phyloP scores from a whole-genome alignment of 352 stramenopile species.

The Aphanomyces euteiches region DNA sequence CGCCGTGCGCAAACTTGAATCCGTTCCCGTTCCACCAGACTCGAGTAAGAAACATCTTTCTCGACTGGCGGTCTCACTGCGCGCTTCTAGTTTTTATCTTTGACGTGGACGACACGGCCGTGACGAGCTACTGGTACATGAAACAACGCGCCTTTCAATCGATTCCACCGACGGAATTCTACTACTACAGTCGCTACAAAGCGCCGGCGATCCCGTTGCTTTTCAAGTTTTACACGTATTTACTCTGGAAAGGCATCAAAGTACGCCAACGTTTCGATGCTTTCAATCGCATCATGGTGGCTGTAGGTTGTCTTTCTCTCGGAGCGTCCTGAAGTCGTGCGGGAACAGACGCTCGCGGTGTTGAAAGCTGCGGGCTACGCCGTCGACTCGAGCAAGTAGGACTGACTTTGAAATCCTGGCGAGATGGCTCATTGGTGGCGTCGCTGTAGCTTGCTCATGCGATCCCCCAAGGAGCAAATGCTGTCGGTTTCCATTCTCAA shows the following conservation, averaged over 20 bases:
- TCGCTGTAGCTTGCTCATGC: conserved; percentile 12
- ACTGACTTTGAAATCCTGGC: neutral
- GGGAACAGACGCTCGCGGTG: conserved; percentile 8
- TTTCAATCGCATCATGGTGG: neutral
- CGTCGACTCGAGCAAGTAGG: conserved; percentile 2
- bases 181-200: conserved; percentile 1
- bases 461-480: conserved; percentile 11
- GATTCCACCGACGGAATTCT: conserved; percentile 19
- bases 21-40: conserved; percentile 4
- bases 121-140: conserved; percentile 28
- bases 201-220: conserved; percentile 20
- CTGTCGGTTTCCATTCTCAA: conserved; percentile 24
- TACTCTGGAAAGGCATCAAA: conserved; percentile 28
- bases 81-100: conserved; percentile 12
- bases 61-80: neutral
- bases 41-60: neutral
- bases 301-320: conserved; percentile 23
- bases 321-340: conserved; percentile 14
- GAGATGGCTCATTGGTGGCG: too few species aligned
- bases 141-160: conserved; percentile 4
- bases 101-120: conserved; percentile 28
- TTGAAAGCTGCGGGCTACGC: conserved; percentile 17
- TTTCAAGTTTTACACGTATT: conserved; percentile 27
- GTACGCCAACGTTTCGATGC: conserved; percentile 1
- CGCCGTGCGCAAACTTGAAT: conserved; percentile 24